Base-by-base conservation (phyloP, 1,284 basidiomycete genomes). In the Ustilago tritici region DNA sequence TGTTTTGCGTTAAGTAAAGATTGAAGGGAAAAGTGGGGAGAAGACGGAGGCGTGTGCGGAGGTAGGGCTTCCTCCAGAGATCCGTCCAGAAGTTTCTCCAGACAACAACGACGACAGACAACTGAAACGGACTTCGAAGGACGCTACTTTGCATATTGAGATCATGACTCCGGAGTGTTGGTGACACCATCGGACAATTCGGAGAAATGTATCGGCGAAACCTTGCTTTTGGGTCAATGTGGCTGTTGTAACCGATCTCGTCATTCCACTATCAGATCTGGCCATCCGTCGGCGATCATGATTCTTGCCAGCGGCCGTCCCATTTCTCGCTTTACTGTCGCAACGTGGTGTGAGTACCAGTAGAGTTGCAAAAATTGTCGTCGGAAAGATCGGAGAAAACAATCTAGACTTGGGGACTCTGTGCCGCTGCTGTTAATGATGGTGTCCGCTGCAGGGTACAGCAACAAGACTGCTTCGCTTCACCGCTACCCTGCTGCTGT, bases 131-230 rank as follows among this genome's bases (percentile, higher is more conserved):
- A 50, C 23, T 9, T 32, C n/a, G 28, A 38, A 31, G 49, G 49
- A 50, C 49, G 23, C 49, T 50, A 31, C 28, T 32, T 23, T 50
- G 49, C 49, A 50, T 50, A 8, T 49, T n/a, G 46, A 49, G 7
- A 28, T 49, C 19, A 31, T 50, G 28, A 32, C 28, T 50, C 14
- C n/a, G 5, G 49, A 50, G 52, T 62, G 60, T 61, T 63, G 56
- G 15, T 6, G 28, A 17, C 23, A 47, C 62, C 40, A 47, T 70
- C 68, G 62, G 68, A 70, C 52, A 54, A 65, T 52, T 70, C 58
- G 68, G 68, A 57, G 38, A 58, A 2, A 43, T 54, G 32, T 28
- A 40, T 70, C 61, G 61, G 67, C 34, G 66, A 57, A 62, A 55
- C 11, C 43, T 41, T 41, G 32, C 55, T 19, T 15, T 28, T 7